phyloP scores from a whole-genome alignment of 768 basidiomycete genomes.

The Boletus barrowsii region DNA sequence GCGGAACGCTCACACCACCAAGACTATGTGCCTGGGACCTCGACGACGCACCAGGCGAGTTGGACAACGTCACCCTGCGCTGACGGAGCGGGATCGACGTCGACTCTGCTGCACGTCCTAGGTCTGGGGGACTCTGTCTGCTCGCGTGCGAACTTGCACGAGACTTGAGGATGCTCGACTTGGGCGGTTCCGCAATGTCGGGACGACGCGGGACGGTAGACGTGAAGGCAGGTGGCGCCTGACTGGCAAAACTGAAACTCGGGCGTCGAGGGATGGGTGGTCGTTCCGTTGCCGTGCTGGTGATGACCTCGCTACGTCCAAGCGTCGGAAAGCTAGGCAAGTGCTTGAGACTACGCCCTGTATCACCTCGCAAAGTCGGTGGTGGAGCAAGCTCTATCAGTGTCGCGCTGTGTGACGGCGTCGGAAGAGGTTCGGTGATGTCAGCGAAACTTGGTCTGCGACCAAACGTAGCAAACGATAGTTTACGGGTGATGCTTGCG shows the following conservation, averaged over 20 bases:
- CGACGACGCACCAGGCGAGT: conserved; percentile 5
- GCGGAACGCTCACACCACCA: not conserved
- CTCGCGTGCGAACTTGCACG: not conserved
- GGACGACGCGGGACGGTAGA: not conserved
- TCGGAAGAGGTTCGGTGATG: conserved; percentile 17
- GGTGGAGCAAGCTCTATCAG: conserved; percentile 19
- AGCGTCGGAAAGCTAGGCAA: conserved; percentile 26
- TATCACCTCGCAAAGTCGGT: conserved; percentile 9
- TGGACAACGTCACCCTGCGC: conserved; percentile 23
- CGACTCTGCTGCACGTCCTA: not conserved
- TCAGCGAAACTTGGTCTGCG: conserved; percentile 26
- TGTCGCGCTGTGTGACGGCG: conserved; percentile 14
- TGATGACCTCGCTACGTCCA: not conserved
- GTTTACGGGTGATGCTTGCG: conserved; percentile 31
- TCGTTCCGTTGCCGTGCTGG: not conserved
- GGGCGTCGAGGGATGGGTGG: conserved; percentile 11
- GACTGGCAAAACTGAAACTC: conserved; percentile 9
- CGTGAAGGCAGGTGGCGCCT: not conserved
- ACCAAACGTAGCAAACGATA: conserved; percentile 29
- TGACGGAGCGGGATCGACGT: conserved; percentile 5
- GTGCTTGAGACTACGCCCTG: conserved; percentile 17
- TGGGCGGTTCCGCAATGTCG: conserved; percentile 7
- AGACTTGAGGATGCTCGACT: conserved; percentile 17
- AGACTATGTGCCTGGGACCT: not conserved
- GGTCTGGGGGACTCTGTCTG: conserved; percentile 4